These are phyloP conservation scores for Monosporascus sp. DNA, from an alignment of 2,329 filamentous ascomycete species.

Conservation along the genomic window DNA sequence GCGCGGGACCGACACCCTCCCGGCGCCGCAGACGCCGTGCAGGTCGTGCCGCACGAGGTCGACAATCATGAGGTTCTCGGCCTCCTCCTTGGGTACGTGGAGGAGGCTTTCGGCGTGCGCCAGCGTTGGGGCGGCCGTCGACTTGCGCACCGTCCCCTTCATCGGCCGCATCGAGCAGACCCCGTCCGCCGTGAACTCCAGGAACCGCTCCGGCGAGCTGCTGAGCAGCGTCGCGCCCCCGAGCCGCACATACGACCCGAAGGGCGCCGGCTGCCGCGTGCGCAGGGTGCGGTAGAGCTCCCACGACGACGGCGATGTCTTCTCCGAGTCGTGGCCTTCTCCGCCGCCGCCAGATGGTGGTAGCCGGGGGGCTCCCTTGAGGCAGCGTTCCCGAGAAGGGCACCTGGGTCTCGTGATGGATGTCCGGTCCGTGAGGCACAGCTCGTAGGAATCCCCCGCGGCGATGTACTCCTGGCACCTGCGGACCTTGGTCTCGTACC, in stretches of 20 bases:
- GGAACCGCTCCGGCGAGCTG: conserved; percentile 84
- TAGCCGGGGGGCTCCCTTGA: too few species aligned
- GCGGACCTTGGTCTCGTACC: conserved; percentile 63
- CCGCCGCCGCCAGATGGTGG: neutral
- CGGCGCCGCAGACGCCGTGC: conserved; percentile 74
- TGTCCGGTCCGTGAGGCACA: conserved; percentile 76
- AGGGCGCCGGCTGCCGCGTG: conserved; percentile 71
- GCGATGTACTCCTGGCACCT: conserved; percentile 66
- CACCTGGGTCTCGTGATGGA: conserved; percentile 39
- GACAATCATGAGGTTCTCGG: conserved; percentile 97
- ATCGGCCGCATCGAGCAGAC: conserved; percentile 81
- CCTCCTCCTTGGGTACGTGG: conserved; percentile 79
- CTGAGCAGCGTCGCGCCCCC: conserved; percentile 67
- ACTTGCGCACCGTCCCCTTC: conserved; percentile 92
- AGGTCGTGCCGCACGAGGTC: conserved; percentile 94
- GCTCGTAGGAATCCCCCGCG: conserved; percentile 77
- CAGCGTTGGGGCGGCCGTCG: conserved; percentile 57
- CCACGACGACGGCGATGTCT: conserved; percentile 47
- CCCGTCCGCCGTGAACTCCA: conserved; percentile 51
- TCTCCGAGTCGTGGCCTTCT: neutral
- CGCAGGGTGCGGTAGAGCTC: conserved; percentile 67
- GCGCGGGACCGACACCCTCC: conserved; percentile 67
- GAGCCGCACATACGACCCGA: conserved; percentile 76
- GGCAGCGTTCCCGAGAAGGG: conserved; percentile 4
- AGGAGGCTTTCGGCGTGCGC: conserved; percentile 68